Conservation (phyloP, 768 basidiomycete species). For the Calocybe cyanea region DNA sequence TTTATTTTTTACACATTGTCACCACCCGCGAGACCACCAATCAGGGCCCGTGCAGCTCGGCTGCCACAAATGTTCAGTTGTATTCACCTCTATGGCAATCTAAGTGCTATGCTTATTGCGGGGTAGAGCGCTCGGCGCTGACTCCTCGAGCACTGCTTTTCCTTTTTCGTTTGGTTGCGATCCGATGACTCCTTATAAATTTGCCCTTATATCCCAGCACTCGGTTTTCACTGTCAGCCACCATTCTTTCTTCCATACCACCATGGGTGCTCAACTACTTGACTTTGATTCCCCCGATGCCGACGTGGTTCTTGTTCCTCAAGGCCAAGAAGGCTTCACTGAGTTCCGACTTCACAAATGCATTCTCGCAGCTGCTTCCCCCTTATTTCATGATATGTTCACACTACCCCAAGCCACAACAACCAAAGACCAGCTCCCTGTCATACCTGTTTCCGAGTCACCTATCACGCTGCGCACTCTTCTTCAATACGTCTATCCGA, state of each 20-base stretch:
- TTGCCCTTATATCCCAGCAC: slow-evolving; percentile 9
- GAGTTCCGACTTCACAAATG: slow-evolving; percentile 61
- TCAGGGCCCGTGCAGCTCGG: slow-evolving; percentile 11
- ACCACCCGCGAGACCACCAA: slow-evolving; percentile 5
- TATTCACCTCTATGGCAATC: not conserved
- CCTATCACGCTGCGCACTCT: slow-evolving; percentile 41
- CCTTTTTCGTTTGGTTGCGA: slow-evolving; percentile 4
- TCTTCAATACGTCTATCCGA: slow-evolving; percentile 60
- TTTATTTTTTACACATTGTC: slow-evolving; percentile 8
- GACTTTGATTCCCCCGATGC: slow-evolving; percentile 44
- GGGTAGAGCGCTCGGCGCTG: slow-evolving; percentile 1
- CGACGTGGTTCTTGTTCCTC: slow-evolving; percentile 50
- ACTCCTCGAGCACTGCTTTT: slow-evolving; percentile 3
- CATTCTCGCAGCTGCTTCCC: slow-evolving; percentile 60
- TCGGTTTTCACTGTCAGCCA: slow-evolving; percentile 2
- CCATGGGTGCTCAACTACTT: slow-evolving; percentile 29
- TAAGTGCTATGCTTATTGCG: not conserved
- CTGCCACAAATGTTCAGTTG: slow-evolving; percentile 1
- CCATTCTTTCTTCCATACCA: slow-evolving; percentile 7
- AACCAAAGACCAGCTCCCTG: slow-evolving; percentile 26
- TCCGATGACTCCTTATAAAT: slow-evolving; percentile 1
- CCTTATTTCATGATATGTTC: slow-evolving; percentile 70
- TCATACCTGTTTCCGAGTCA: slow-evolving; percentile 56
- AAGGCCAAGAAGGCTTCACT: slow-evolving; percentile 27
- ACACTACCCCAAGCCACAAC: slow-evolving; percentile 47